A percentile compares a stretch with the other conserved stretches of the same genome.
These are phyloP conservation scores for Suhomyces terraborum DNA, from an alignment of 1,139 yeast species.

Conservation along the genomic window DNA sequence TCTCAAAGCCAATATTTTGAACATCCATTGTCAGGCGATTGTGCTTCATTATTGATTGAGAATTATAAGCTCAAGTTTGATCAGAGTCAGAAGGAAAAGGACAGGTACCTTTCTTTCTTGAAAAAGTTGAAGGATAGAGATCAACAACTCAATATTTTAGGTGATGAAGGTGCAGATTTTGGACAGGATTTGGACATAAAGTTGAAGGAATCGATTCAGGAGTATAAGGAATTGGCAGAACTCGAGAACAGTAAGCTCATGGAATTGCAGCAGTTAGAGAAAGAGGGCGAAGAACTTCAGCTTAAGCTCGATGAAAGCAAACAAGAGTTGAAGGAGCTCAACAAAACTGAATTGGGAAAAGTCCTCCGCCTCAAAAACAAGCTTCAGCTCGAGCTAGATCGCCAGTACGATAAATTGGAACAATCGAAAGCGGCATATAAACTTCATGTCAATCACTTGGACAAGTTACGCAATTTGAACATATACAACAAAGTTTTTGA, in stretches of 20 bases:
- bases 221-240: slow-evolving; percentile 36
- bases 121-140: slow-evolving; percentile 55
- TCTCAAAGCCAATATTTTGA: slow-evolving; percentile 73
- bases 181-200: slow-evolving; percentile 33
- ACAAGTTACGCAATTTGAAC: slow-evolving; percentile 69
- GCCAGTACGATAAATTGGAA: slow-evolving; percentile 54
- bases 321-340: slow-evolving; percentile 41
- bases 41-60: slow-evolving; percentile 69
- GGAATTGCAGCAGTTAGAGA: slow-evolving; percentile 50
- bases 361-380: slow-evolving; percentile 52
- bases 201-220: slow-evolving; percentile 42
- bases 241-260: slow-evolving; percentile 40
- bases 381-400: slow-evolving; percentile 50
- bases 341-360: slow-evolving; percentile 43
- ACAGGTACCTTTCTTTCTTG: slow-evolving; percentile 71
- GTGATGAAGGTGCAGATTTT: slow-evolving; percentile 13
- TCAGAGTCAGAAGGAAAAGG: slow-evolving; percentile 75
- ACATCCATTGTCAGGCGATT: slow-evolving; percentile 85
- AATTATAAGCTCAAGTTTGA: slow-evolving; percentile 72
- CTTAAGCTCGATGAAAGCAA: slow-evolving; percentile 40
- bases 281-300: slow-evolving; percentile 41
- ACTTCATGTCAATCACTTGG: slow-evolving; percentile 62
- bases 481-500: slow-evolving; percentile 81
- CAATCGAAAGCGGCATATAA: slow-evolving; percentile 65
- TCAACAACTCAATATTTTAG: slow-evolving; percentile 18